Conservation (phyloP, 805 yeast genomes). For the Maudiozyma serrabonitensis region DNA sequence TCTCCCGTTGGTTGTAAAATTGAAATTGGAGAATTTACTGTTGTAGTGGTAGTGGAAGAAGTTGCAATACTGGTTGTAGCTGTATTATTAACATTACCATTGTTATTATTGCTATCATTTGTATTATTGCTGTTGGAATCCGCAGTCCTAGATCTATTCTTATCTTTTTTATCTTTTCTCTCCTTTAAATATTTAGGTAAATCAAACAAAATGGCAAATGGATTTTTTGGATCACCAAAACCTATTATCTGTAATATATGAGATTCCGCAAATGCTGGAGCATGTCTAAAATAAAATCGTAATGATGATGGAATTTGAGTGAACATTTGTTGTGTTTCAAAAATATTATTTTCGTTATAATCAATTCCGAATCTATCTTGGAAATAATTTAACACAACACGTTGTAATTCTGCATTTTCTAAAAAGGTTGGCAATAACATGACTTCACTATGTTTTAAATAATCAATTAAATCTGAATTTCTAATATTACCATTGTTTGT, state of each 20-base stretch:
- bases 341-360: constrained; percentile 52
- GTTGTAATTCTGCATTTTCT: constrained; percentile 44
- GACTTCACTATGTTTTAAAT: constrained; percentile 52
- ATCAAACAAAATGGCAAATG: constrained; percentile 66
- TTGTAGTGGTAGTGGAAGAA: constrained; percentile 1
- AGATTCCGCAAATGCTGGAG: constrained; percentile 65
- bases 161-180: constrained; percentile 61
- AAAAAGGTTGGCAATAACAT: constrained; percentile 50
- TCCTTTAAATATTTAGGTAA: constrained; percentile 64
- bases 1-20: neutral
- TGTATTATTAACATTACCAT: neutral
- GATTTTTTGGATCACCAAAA: constrained; percentile 65
- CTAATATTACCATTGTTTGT: constrained; percentile 21
- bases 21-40: neutral
- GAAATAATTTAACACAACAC: constrained; percentile 55
- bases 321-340: constrained; percentile 37
- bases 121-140: neutral
- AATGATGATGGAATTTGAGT: constrained; percentile 29
- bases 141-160: constrained; percentile 32
- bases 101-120: neutral
- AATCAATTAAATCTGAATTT: constrained; percentile 28
- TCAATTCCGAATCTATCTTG: constrained; percentile 56
- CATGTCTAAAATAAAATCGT: constrained; percentile 69
- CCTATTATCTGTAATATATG: constrained; percentile 69
- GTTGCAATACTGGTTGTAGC: neutral